A percentile compares a stretch with the other conserved stretches of the same genome.
Evolutionary conservation across 345 rosid genomes (phyloP).

Genomic region (Salix suchowensis): DNA sequence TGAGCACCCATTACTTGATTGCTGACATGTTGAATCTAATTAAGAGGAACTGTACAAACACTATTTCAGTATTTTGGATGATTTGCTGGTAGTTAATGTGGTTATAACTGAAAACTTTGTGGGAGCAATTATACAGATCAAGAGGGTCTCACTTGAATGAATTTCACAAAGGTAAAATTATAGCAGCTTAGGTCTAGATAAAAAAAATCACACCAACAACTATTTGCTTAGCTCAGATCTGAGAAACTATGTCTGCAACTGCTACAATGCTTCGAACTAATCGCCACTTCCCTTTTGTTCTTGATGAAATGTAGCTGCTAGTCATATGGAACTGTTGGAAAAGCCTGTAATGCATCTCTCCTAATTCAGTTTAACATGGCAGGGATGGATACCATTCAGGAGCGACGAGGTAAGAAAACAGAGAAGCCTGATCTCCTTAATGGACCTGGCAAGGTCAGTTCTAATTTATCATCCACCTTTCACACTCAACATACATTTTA

Average conservation of each 20-base stretch:
- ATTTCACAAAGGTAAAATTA: background rate
- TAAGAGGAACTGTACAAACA: no score
- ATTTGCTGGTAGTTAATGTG: background rate
- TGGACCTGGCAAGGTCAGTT: slow-evolving; percentile 92
- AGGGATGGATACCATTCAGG: slow-evolving; percentile 88
- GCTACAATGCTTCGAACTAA: background rate
- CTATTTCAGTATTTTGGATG: no score
- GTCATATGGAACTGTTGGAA: background rate
- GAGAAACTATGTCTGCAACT: background rate
- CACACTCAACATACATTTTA: no score
- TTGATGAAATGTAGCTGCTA: background rate
- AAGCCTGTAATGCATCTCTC: background rate
- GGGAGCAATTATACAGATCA: background rate
- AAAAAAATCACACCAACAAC: background rate
- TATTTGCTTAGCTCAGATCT: background rate
- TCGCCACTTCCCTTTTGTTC: background rate
- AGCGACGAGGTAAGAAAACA: slow-evolving; percentile 71
- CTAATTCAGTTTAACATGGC: slow-evolving; percentile 7
- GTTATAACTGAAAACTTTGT: background rate
- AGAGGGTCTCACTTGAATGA: background rate
- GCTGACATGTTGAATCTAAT: background rate
- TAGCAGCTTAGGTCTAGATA: no score
- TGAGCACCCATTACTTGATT: no score
- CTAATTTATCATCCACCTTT: background rate
- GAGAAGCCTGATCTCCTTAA: slow-evolving; percentile 72